Percentiles rank a stretch among this genome's conserved stretches.
These are phyloP conservation scores for Psidium friedrichsthalianum DNA, from an alignment of 345 rosid genomes.

Conservation along the genomic window DNA sequence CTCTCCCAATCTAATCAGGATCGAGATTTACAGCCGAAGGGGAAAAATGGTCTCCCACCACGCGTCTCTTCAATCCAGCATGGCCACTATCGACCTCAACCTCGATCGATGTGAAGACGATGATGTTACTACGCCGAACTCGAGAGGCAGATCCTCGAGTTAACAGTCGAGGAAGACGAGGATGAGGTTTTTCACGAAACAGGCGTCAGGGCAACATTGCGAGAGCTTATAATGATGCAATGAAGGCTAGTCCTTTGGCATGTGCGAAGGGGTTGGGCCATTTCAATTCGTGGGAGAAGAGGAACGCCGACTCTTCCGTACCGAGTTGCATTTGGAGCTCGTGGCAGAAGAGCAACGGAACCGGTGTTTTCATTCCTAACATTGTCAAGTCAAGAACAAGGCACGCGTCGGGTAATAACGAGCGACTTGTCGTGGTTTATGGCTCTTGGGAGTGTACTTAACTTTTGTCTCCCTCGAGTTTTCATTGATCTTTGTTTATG, in stretches of 20 bases:
- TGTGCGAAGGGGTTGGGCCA: not conserved
- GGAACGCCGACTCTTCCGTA: not conserved
- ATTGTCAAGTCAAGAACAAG: not conserved
- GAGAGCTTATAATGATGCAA: not conserved
- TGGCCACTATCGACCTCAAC: not conserved
- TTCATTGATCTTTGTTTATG: not conserved
- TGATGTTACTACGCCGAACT: not conserved
- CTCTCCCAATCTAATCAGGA: not conserved
- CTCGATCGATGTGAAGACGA: not conserved
- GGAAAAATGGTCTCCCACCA: not conserved
- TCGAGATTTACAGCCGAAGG: not conserved
- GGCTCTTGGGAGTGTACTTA: not conserved
- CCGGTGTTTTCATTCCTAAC: not conserved
- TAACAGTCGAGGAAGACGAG: conserved; percentile 2
- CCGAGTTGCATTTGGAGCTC: not conserved
- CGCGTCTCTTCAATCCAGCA: not conserved
- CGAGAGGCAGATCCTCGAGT: not conserved
- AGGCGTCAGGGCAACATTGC: not conserved
- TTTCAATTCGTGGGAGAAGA: not conserved
- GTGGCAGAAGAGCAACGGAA: not conserved
- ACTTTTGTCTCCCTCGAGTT: not conserved
- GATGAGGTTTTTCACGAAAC: not conserved
- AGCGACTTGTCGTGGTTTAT: not conserved
- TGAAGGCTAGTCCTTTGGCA: not conserved
- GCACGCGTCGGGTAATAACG: not conserved